Evolutionary conservation across 371 early-diverging fungal species (phyloP), one percentile per base, ranked within the genome.

Genomic region (Haplosporangium sp.): DNA sequence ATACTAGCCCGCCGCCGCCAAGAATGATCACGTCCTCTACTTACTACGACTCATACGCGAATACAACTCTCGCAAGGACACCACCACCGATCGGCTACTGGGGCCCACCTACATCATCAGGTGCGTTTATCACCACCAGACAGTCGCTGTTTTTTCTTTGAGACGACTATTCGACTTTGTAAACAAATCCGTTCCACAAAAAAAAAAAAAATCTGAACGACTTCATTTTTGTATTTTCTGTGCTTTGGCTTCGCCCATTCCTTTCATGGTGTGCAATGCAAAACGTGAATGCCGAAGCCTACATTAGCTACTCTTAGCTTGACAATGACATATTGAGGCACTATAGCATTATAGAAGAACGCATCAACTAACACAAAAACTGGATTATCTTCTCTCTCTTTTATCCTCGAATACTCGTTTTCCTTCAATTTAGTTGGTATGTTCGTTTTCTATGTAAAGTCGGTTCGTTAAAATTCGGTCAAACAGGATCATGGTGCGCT

Each of bases 91-190:
- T 13, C 36, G 73, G 73, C 42, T 73, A 67, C 55, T 73, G 73
- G 73, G 73, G 73, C 38, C 55, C 58, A 16, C 73, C 73, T 12
- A 73, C 73, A 37, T 55, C 73, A 4, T 73, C 73, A 73, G 73
- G 73, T 73, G 29, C 4, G 29, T 29, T 29, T 4, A 29, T 29
- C 4, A 29, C 29, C 2, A 29, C 29, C 29, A 29, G 29, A 29
- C 29, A 4, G 29, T 29, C 29, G 6, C 2, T 40, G 1, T 16
- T 36, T 40, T 10, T 37, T 48, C 36, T 23, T 45, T 29, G 29
- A 29, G 29, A 29, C 29, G 29, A 29, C 48, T 36, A 37, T 21
- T 16, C 14, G 38, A 38, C 36, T 54, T 16, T 37, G 13, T 54
- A 36, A 7, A 11, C 36, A 14, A 21, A 54, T 6, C 6, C 38